phyloP scores from a whole-genome alignment of 225 moss, liverwort and hornwort species.

The Asterella californica region DNA sequence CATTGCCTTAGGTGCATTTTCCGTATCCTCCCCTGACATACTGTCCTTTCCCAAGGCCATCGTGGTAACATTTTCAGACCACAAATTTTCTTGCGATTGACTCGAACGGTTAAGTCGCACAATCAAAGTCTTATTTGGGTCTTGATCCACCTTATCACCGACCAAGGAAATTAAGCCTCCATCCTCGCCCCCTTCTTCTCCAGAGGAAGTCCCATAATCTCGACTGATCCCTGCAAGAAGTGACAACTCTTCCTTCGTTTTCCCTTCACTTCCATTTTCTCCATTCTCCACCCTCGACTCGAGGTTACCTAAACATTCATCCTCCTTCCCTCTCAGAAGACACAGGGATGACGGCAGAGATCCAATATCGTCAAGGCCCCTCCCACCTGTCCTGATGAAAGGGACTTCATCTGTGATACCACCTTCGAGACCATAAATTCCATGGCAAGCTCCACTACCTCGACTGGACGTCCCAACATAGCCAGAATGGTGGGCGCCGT shows the following conservation, averaged over 20 bases:
- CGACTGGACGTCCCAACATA: slow-evolving; percentile 7
- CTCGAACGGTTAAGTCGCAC: background rate
- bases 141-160: background rate
- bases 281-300: background rate
- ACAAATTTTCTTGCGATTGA: background rate
- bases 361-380: slow-evolving; percentile 32
- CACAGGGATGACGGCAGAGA: slow-evolving; percentile 4
- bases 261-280: background rate
- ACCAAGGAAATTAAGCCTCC: slow-evolving; percentile 12
- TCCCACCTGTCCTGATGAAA: slow-evolving; percentile 30
- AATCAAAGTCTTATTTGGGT: background rate
- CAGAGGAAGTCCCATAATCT: slow-evolving; percentile 32
- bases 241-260: slow-evolving; percentile 30
- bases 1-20: background rate
- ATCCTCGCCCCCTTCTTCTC: slow-evolving; percentile 24
- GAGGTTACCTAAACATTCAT: slow-evolving; percentile 10
- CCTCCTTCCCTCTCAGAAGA: slow-evolving; percentile 25
- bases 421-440: slow-evolving; percentile 12
- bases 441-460: slow-evolving; percentile 17
- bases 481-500: slow-evolving; percentile 16
- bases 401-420: slow-evolving; percentile 30
- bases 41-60: background rate
- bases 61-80: background rate
- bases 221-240: slow-evolving; percentile 30
- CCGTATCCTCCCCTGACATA: background rate